Evolutionary conservation across 345 rosid species (phyloP).

Genomic region (Rhodamnia rubescens): DNA sequence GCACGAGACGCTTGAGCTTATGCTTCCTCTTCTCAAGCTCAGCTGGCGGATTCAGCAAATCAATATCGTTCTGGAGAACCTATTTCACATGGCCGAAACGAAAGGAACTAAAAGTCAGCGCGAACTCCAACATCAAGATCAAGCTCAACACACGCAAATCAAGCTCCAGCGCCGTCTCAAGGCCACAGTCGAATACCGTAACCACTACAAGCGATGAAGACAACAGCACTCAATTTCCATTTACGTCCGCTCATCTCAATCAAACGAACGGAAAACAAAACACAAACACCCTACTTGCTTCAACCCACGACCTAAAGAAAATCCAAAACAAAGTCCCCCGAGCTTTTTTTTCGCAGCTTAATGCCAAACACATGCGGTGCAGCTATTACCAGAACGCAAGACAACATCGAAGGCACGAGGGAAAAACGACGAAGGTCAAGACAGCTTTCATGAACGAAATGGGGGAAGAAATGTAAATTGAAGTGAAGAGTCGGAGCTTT

Average conservation of each 20-base stretch:
- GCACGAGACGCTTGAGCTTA: constrained; percentile 77
- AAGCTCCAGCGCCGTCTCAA: background rate
- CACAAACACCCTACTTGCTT: background rate
- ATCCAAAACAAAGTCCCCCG: background rate
- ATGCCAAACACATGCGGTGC: background rate
- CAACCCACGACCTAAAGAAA: background rate
- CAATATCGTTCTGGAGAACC: constrained; percentile 69
- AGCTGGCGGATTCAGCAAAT: constrained; percentile 61
- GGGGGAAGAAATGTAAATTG: background rate
- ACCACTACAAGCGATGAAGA: background rate
- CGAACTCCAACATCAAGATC: background rate
- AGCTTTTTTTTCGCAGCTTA: too few relatives aligned
- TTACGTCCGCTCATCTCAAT: background rate
- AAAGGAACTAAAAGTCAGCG: background rate
- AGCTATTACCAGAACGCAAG: background rate
- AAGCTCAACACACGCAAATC: background rate
- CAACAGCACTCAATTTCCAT: background rate
- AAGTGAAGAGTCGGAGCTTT: background rate
- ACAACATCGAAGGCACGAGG: background rate
- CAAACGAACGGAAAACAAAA: background rate
- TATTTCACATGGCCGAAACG: background rate
- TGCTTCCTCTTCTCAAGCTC: constrained; percentile 81
- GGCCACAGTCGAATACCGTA: background rate
- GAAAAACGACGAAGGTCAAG: background rate
- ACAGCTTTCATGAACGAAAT: background rate